phyloP scores from a whole-genome alignment of 768 basidiomycete genomes.

The Lentinula sp. region DNA sequence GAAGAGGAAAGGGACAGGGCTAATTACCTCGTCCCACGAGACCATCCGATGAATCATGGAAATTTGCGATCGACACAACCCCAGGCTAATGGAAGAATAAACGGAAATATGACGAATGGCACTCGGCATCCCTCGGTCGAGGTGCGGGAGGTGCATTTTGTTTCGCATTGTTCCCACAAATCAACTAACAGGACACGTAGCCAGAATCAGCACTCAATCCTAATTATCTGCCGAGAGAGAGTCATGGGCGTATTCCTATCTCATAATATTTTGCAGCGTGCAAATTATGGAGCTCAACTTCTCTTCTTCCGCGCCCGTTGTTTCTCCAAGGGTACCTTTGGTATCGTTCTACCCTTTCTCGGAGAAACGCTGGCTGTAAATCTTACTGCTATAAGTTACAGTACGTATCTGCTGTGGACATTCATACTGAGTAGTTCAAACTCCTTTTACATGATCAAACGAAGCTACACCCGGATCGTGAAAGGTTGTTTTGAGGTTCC shows the following conservation, averaged over 20 bases:
- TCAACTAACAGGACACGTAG: neutral
- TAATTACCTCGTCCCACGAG: neutral
- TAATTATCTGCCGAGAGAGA: neutral
- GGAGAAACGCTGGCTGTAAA: too few species aligned
- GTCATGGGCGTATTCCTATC: conserved; percentile 1
- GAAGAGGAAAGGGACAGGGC: neutral
- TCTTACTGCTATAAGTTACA: too few species aligned
- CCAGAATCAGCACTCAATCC: neutral
- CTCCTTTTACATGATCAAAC: too few species aligned
- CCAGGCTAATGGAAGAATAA: neutral
- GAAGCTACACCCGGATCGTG: too few species aligned
- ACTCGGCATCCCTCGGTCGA: neutral
- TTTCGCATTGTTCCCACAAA: neutral
- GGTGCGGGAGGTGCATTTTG: neutral
- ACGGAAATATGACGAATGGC: neutral
- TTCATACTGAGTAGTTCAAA: too few species aligned
- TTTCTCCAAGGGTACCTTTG: too few species aligned
- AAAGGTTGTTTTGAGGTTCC: too few species aligned
- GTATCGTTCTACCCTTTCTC: too few species aligned
- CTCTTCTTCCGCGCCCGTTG: neutral
- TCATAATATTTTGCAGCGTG: neutral
- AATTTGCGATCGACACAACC: neutral
- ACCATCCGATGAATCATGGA: neutral
- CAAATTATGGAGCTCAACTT: too few species aligned
- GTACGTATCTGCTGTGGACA: too few species aligned